Conservation (phyloP, 2,329 filamentous ascomycete species). For the Botrytis cinerea region DNA sequence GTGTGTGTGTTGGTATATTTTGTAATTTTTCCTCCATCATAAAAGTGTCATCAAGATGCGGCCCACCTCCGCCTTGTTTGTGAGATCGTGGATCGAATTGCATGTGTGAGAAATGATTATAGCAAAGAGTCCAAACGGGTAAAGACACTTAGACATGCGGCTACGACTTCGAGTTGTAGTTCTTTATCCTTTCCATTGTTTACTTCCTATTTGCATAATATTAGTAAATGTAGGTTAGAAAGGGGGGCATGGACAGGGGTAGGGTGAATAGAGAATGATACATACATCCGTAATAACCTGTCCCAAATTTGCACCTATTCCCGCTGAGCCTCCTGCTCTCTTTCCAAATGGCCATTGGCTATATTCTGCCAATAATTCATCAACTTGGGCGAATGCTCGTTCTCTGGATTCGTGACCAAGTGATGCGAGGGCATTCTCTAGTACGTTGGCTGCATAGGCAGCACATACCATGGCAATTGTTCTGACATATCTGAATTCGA, state of each 20-base stretch:
- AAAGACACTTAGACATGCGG: slow-evolving; percentile 95
- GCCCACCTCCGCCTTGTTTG: not conserved
- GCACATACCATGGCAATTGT: slow-evolving; percentile 97
- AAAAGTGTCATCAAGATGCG: slow-evolving; percentile 12
- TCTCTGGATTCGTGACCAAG: slow-evolving; percentile 93
- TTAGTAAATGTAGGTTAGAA: slow-evolving; percentile 20
- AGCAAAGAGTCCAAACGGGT: slow-evolving; percentile 95
- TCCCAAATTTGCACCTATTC: slow-evolving; percentile 89
- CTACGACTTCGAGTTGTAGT: slow-evolving; percentile 91
- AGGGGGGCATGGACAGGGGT: not conserved
- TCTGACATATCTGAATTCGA: slow-evolving; percentile 90
- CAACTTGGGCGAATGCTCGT: slow-evolving; percentile 93
- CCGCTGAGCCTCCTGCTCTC: slow-evolving; percentile 71
- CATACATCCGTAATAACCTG: slow-evolving; percentile 76
- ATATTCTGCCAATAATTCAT: slow-evolving; percentile 93
- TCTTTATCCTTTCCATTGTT: slow-evolving; percentile 88
- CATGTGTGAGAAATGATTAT: slow-evolving; percentile 44
- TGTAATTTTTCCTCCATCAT: slow-evolving; percentile 5
- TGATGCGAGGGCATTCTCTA: slow-evolving; percentile 95
- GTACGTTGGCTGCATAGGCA: slow-evolving; percentile 94
- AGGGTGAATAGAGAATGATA: slow-evolving; percentile 29
- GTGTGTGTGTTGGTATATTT: slow-evolving; percentile 3
- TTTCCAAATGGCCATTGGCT: slow-evolving; percentile 96
- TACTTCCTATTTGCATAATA: slow-evolving; percentile 59
- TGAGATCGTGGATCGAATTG: slow-evolving; percentile 6